Percentiles rank a stretch among this genome's conserved stretches.
These are phyloP conservation scores for Kentomonas sorsogonicus DNA, from an alignment of 208 protist species.

Conservation along the genomic window DNA sequence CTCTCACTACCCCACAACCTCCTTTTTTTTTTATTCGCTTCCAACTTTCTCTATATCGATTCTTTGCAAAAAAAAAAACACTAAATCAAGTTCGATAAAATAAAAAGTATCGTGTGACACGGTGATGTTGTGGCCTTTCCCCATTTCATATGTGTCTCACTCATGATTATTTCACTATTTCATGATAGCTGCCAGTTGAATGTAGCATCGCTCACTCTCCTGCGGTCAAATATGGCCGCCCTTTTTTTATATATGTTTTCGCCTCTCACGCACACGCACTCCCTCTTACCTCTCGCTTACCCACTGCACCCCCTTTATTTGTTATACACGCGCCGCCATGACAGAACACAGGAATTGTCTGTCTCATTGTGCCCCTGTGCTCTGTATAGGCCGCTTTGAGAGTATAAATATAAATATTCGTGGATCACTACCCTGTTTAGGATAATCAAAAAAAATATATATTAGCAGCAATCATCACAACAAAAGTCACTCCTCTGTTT, in stretches of 20 bases:
- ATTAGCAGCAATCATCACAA: not conserved
- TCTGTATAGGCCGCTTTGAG: too few relatives aligned
- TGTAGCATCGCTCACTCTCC: too few relatives aligned
- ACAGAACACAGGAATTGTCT: too few relatives aligned
- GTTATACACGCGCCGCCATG: too few relatives aligned
- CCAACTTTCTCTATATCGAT: not conserved
- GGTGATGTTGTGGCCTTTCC: not conserved
- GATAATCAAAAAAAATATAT: not conserved
- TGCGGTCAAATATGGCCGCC: too few relatives aligned
- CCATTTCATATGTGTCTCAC: not conserved
- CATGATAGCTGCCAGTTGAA: too few relatives aligned
- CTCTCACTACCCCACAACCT: conserved; percentile 2
- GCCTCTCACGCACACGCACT: too few relatives aligned
- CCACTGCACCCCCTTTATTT: too few relatives aligned
- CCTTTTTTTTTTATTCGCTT: conserved; percentile 11
- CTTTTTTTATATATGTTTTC: too few relatives aligned
- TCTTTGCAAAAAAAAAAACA: conserved; percentile 7
- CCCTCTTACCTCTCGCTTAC: too few relatives aligned
- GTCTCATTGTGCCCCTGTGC: too few relatives aligned
- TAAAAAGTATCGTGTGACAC: not conserved
- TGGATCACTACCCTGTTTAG: not conserved
- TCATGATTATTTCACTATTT: not conserved
- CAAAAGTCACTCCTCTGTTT: not conserved
- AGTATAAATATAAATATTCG: not conserved
- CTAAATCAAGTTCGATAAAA: conserved; percentile 1